Conservation (phyloP, 2,329 filamentous ascomycete species). For the Sporothrix mexicana region DNA sequence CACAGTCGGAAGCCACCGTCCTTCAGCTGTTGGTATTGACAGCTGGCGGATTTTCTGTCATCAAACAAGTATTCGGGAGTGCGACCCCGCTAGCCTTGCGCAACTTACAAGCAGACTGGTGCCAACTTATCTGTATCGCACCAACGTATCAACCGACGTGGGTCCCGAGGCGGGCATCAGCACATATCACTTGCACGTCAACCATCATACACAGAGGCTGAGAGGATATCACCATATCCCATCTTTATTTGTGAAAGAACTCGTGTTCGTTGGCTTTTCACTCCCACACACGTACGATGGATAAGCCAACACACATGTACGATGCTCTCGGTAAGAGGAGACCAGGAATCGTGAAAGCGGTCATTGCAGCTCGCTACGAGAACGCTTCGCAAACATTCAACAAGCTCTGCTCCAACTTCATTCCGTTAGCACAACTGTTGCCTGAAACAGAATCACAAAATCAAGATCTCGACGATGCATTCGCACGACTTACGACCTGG, state of each 20-base stretch:
- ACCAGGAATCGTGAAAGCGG: conserved; percentile 32
- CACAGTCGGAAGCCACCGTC: neutral
- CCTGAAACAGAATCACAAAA: conserved; percentile 27
- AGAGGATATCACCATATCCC: neutral
- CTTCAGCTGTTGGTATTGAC: neutral
- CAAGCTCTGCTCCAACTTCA: conserved; percentile 33
- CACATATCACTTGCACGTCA: neutral
- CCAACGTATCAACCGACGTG: conserved; percentile 8
- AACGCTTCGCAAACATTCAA: conserved; percentile 34
- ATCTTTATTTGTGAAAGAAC: neutral
- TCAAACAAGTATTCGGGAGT: neutral
- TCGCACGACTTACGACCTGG: conserved; percentile 35
- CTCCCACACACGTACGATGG: conserved; percentile 19
- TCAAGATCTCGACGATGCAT: conserved; percentile 32
- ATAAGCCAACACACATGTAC: conserved; percentile 36
- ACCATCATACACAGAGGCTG: neutral
- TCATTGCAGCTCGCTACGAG: conserved; percentile 35
- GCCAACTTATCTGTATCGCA: neutral
- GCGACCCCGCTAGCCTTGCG: neutral
- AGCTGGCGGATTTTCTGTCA: neutral
- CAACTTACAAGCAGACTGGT: neutral
- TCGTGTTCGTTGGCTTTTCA: neutral
- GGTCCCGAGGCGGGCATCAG: neutral
- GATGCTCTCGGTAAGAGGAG: conserved; percentile 32
- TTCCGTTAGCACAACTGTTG: conserved; percentile 28